These are phyloP conservation scores for Pseudogymnoascus sp. DNA, from an alignment of 2,329 filamentous ascomycete species.

Conservation along the genomic window DNA sequence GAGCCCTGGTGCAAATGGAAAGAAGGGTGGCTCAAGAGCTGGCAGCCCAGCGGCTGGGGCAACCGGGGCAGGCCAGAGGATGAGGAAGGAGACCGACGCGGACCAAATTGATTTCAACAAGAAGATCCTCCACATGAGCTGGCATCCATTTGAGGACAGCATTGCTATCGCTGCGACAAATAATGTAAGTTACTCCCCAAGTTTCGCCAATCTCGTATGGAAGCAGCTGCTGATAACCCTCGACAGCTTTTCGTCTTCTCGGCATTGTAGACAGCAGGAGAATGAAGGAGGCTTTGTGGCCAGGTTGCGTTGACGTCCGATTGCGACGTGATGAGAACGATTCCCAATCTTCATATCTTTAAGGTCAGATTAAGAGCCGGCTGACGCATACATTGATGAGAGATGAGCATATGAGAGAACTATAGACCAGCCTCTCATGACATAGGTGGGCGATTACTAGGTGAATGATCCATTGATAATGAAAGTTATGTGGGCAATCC, in stretches of 20 bases:
- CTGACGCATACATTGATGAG: constrained; percentile 10
- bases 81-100: constrained; percentile 98
- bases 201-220: background rate
- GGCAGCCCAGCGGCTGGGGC: constrained; percentile 73
- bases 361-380: constrained; percentile 1
- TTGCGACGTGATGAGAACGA: constrained; percentile 16
- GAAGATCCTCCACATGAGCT: constrained; percentile 99
- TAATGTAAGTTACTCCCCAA: constrained; percentile 71
- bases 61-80: constrained; percentile 74
- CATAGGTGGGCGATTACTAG: constrained; percentile 2
- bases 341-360: constrained; percentile 8
- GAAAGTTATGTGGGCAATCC: constrained; percentile 6
- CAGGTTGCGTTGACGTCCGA: constrained; percentile 26
- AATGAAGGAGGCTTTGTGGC: constrained; percentile 23
- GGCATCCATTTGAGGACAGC: constrained; percentile 99
- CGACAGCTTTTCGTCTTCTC: constrained; percentile 68
- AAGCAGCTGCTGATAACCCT: constrained; percentile 14
- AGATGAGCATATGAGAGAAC: constrained; percentile 10
- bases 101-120: constrained; percentile 99
- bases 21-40: constrained; percentile 82
- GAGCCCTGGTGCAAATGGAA: constrained; percentile 61
- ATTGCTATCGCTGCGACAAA: constrained; percentile 99
- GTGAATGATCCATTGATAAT: constrained; percentile 7
- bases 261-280: constrained; percentile 47
- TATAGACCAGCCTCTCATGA: constrained; percentile 8